phyloP scores from a whole-genome alignment of 1,284 basidiomycete species.

The Melampsora occidentalis region DNA sequence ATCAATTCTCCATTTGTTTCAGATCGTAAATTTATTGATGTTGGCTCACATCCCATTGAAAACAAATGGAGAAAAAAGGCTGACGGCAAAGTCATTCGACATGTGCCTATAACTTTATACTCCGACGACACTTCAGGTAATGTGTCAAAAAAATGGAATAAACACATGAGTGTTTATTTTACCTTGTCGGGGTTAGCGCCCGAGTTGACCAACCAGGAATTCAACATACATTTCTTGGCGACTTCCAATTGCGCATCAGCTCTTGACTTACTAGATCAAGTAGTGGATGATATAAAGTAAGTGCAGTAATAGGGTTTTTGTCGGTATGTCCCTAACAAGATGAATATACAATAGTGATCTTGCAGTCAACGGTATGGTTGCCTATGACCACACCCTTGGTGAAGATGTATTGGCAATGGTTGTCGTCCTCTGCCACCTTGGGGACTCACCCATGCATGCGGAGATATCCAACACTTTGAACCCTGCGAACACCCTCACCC shows the following conservation, averaged over 20 bases:
- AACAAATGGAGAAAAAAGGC: too few species aligned
- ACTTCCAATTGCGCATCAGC: too few species aligned
- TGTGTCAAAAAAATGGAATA: slow-evolving; percentile 50
- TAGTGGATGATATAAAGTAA: slow-evolving; percentile 16
- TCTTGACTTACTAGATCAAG: not conserved
- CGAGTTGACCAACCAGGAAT: slow-evolving; percentile 4
- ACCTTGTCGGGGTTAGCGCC: not conserved
- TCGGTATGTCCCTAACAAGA: too few species aligned
- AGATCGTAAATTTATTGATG: too few species aligned
- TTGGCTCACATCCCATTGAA: too few species aligned
- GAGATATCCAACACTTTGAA: not conserved
- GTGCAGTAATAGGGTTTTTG: not conserved
- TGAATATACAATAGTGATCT: not conserved
- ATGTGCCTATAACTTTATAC: too few species aligned
- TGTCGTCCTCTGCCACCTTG: not conserved
- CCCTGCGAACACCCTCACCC: not conserved
- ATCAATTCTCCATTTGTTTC: too few species aligned
- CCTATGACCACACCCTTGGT: not conserved
- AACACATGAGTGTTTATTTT: not conserved
- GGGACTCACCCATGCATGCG: not conserved
- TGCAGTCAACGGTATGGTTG: not conserved
- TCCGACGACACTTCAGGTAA: too few species aligned
- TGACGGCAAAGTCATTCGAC: too few species aligned
- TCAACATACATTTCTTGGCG: too few species aligned
- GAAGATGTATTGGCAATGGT: not conserved